Base-by-base conservation (phyloP, 2,329 filamentous ascomycete species). In the Diatrype stigma region DNA sequence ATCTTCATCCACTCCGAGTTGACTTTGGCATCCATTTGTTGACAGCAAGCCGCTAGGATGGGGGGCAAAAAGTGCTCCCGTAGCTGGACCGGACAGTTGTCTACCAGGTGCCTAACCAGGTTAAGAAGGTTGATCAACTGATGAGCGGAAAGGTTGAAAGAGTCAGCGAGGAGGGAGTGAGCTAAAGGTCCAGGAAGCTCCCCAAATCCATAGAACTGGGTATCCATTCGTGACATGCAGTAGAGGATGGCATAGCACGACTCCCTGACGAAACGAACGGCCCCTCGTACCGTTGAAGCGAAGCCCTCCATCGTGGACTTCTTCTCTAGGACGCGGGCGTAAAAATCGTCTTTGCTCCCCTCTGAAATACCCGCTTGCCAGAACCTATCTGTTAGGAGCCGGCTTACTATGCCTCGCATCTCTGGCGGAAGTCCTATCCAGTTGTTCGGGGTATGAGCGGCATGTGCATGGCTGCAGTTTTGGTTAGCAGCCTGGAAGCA, bases 301-400 rank as follows among this genome's bases (percentile, higher is more conserved):
- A 99, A 88, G 0, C 94, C 94, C 70, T 99, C 94, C 51, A 96
- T 82, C 0, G 91, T 96, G 38, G 81, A 82, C 69, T 91, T 96
- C 50, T 94, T 96, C 30, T 90, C 88, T 50, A 90, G 84, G 2
- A 99, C 93, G 38, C 90, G 84, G 30, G 90, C 89, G 68, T 96
- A 97, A 67, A 99, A 99, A 52, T 97, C 93, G 56, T 97, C 94
- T 67, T 94, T 91, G 61, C 90, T 97, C 23, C 96, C 94, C 55
- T 87, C 89, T 0, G 94, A 97, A 47, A 99, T 99, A 10, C 94
- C 94, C 6, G 92, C 90, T 74, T 99, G 94, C 94, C 94, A 99
- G 68, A 99, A 99, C 22, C 94, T 82, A 69, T 99, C 94, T 14
- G 91, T 96, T 21, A 99, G 74, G 19, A 97, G 90, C 21, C 89